Evolutionary conservation across 768 basidiomycete genomes (phyloP).

Genomic region (Lenzites betulinus): DNA sequence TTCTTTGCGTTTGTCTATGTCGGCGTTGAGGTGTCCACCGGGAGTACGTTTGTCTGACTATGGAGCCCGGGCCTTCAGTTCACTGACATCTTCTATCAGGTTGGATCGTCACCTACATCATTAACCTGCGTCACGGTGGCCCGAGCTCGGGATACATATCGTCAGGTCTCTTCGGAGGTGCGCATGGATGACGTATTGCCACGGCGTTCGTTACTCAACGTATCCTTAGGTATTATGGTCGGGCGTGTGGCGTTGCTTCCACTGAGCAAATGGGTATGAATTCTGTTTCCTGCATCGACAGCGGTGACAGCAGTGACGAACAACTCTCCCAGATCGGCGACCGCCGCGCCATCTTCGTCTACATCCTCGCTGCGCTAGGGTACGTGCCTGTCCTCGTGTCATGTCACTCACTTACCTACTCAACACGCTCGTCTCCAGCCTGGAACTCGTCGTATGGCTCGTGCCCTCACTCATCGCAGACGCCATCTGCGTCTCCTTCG

Average conservation of each 20-base stretch:
- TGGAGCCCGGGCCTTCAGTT: not conserved
- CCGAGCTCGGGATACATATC: slow-evolving; percentile 51
- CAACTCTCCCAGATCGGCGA: slow-evolving; percentile 37
- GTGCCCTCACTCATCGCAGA: slow-evolving; percentile 52
- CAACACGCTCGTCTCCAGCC: slow-evolving; percentile 35
- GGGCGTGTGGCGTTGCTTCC: slow-evolving; percentile 55
- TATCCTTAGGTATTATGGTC: slow-evolving; percentile 45
- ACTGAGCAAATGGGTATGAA: slow-evolving; percentile 46
- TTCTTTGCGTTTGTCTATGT: slow-evolving; percentile 47
- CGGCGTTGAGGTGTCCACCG: slow-evolving; percentile 39
- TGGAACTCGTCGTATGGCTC: slow-evolving; percentile 61
- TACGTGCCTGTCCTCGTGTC: slow-evolving; percentile 17
- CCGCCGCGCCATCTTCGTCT: slow-evolving; percentile 25
- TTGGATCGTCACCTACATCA: slow-evolving; percentile 58
- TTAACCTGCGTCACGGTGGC: slow-evolving; percentile 47
- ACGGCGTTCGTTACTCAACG: not conserved
- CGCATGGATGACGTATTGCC: not conserved
- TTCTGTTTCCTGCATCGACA: no score
- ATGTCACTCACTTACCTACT: not conserved
- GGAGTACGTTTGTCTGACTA: slow-evolving; percentile 33
- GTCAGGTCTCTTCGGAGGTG: slow-evolving; percentile 49
- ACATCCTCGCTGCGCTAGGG: slow-evolving; percentile 37
- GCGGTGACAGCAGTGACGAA: not conserved
- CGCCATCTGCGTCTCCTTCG: slow-evolving; percentile 53
- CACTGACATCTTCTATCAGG: slow-evolving; percentile 30